Evolutionary conservation across 1,139 yeast genomes (phyloP).

Genomic region (Pichia kudriavzevii): DNA sequence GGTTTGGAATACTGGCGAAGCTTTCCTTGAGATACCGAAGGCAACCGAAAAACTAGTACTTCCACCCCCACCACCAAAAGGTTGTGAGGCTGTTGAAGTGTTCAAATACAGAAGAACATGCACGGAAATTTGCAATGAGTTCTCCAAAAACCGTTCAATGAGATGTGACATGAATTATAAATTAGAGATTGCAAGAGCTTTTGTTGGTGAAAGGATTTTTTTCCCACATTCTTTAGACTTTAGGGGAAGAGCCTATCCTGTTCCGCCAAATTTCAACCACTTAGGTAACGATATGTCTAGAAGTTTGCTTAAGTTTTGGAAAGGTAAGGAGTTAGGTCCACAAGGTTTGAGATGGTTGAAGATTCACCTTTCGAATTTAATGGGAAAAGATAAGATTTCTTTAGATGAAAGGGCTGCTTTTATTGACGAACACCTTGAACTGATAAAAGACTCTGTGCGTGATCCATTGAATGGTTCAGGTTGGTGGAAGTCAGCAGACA

Average conservation of each 20-base stretch:
- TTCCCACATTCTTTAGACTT: conserved; percentile 94
- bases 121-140: conserved; percentile 50
- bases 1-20: conserved; percentile 83
- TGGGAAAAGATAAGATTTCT: conserved; percentile 81
- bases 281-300: conserved; percentile 89
- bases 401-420: conserved; percentile 67
- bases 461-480: conserved; percentile 53
- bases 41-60: conserved; percentile 44
- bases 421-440: conserved; percentile 59
- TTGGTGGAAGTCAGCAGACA: conserved; percentile 86
- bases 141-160: conserved; percentile 66
- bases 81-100: conserved; percentile 64
- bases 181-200: conserved; percentile 91
- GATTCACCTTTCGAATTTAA: conserved; percentile 81
- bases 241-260: conserved; percentile 93
- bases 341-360: conserved; percentile 81
- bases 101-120: conserved; percentile 62
- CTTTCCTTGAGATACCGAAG: conserved; percentile 76
- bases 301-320: conserved; percentile 81
- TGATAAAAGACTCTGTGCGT: conserved; percentile 58
- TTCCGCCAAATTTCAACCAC: conserved; percentile 64
- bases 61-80: conserved; percentile 59
- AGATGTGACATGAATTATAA: conserved; percentile 93
- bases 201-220: conserved; percentile 78
- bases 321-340: conserved; percentile 71